Evolutionary conservation across 2,329 filamentous ascomycete genomes (phyloP).

Genomic region (Penicillium glabrum): DNA sequence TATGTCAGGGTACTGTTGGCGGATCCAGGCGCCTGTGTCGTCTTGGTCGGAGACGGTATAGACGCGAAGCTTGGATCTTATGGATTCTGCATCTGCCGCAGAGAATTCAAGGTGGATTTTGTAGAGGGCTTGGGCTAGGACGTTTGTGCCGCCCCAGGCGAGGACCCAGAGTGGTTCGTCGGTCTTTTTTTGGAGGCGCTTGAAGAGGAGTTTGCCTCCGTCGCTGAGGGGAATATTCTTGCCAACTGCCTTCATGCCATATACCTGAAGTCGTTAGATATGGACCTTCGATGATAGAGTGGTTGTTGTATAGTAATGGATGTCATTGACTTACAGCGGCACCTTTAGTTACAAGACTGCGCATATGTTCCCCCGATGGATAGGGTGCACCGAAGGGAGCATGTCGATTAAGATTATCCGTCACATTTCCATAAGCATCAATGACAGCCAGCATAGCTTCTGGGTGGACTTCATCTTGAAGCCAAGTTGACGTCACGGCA

Average conservation of each 20-base stretch:
- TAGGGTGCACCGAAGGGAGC: conserved; percentile 47
- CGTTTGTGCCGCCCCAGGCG: conserved; percentile 56
- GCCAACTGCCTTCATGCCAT: conserved; percentile 40
- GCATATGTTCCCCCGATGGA: conserved; percentile 37
- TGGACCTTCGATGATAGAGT: neutral
- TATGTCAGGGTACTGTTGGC: conserved; percentile 53
- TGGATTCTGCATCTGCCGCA: conserved; percentile 30
- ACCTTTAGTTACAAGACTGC: conserved; percentile 42
- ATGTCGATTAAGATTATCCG: conserved; percentile 52
- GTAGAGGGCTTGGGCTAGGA: conserved; percentile 51
- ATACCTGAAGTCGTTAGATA: conserved; percentile 41
- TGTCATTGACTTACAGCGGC: conserved; percentile 32
- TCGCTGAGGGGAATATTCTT: conserved; percentile 37
- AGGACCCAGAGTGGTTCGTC: conserved; percentile 53
- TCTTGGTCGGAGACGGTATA: conserved; percentile 63
- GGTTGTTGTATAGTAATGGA: neutral
- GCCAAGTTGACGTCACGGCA: conserved; percentile 49
- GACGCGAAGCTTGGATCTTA: conserved; percentile 49
- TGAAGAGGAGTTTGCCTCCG: conserved; percentile 48
- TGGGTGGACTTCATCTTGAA: conserved; percentile 42
- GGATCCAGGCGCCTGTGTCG: conserved; percentile 58
- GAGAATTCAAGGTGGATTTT: conserved; percentile 25
- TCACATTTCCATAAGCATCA: conserved; percentile 45
- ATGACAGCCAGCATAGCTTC: conserved; percentile 47
- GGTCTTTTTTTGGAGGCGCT: conserved; percentile 31